Conservation (phyloP, 2,329 filamentous ascomycete genomes). For the Penicillium sp. region DNA sequence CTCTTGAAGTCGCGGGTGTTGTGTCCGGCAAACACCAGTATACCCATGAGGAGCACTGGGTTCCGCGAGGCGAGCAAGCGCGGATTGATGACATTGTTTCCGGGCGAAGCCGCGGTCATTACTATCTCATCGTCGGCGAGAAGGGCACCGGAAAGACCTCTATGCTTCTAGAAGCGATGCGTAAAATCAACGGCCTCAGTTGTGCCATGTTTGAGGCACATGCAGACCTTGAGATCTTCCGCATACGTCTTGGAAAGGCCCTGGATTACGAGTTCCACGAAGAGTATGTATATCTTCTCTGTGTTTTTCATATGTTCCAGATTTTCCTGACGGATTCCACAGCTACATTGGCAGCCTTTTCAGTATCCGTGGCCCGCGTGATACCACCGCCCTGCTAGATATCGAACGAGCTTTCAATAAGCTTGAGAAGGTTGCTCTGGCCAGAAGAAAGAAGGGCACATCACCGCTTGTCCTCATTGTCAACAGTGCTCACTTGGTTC, state of each 20-base stretch:
- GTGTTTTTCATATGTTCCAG: neutral
- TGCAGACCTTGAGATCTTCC: conserved; percentile 90
- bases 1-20: conserved; percentile 72
- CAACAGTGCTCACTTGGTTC: conserved; percentile 87
- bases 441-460: conserved; percentile 56
- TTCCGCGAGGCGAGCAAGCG: conserved; percentile 76
- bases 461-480: conserved; percentile 86
- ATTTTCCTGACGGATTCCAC: conserved; percentile 12
- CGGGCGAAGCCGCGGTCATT: conserved; percentile 73
- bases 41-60: conserved; percentile 65
- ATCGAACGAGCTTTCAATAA: conserved; percentile 98
- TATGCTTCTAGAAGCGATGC: conserved; percentile 95
- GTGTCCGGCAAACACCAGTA: conserved; percentile 38
- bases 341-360: conserved; percentile 83
- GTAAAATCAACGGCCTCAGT: conserved; percentile 82
- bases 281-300: conserved; percentile 68
- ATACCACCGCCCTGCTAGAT: conserved; percentile 87
- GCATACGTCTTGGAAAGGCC: conserved; percentile 86
- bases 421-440: conserved; percentile 87
- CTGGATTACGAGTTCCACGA: conserved; percentile 97
- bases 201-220: conserved; percentile 97
- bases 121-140: conserved; percentile 87
- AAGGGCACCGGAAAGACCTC: conserved; percentile 96
- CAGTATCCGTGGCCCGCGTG: conserved; percentile 85
- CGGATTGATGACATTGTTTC: conserved; percentile 79